Evolutionary conservation across 345 rosid species (phyloP).

Genomic region (Hypericum perforatum): DNA sequence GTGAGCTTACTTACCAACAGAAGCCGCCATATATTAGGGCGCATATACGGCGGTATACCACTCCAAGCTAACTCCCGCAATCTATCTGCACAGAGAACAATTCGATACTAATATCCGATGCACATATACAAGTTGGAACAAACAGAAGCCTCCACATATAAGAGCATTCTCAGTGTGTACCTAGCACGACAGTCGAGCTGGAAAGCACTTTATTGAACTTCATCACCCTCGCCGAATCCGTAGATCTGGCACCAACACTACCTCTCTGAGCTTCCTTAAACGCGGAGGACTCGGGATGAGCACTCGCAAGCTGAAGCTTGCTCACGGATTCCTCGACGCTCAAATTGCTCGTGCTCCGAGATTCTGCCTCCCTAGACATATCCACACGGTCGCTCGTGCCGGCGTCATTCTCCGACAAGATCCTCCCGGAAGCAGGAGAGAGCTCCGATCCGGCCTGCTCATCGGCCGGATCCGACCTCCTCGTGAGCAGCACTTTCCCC

Average conservation of each 20-base stretch:
- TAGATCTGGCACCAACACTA: conserved; percentile 64
- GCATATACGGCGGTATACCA: no score
- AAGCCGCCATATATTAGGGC: conserved; percentile 89
- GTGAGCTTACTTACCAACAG: conserved; percentile 61
- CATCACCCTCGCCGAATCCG: conserved; percentile 75
- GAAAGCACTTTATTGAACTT: conserved; percentile 82
- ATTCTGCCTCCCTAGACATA: conserved; percentile 42
- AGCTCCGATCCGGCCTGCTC: conserved; percentile 30
- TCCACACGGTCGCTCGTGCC: conserved; percentile 45
- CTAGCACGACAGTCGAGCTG: conserved; percentile 63
- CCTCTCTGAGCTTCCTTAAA: conserved; percentile 44
- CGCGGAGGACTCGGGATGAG: conserved; percentile 31
- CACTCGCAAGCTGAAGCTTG: conserved; percentile 40
- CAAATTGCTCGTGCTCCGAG: conserved; percentile 26
- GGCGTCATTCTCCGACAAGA: conserved; percentile 62
- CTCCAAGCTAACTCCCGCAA: no score
- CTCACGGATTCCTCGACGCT: conserved; percentile 26
- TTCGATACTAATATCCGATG: no score
- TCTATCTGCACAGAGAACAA: no score
- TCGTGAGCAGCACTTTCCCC: conserved; percentile 74
- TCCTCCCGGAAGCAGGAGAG: conserved; percentile 58
- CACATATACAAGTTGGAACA: conserved; percentile 25
- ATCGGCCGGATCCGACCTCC: conserved; percentile 57
- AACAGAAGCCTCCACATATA: conserved; percentile 88
- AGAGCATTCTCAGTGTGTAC: conserved; percentile 92